Evolutionary conservation across 352 stramenopile genomes (phyloP), one percentile per base, ranked within the genome.

Genomic region (Peronosclerospora sorghi): DNA sequence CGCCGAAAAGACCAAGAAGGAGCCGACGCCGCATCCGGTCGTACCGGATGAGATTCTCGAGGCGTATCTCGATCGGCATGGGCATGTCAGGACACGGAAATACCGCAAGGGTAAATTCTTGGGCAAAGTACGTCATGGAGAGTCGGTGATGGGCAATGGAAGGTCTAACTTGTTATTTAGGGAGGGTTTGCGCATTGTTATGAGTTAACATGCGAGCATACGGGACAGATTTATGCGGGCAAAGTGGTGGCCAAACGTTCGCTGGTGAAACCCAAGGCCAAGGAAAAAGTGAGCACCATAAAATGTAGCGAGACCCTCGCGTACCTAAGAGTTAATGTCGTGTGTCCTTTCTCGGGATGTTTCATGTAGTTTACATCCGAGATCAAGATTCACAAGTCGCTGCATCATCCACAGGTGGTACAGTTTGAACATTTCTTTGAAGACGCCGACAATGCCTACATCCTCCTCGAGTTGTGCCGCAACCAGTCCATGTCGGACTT

Each of bases 391-490:
- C 96, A 99, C 77, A 86, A 96, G 42, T 85, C 78, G 17, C 77
- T 99, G 40, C 83, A 95, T 41, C 96, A 99, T 55, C 59, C 69
- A 9, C 77, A 97, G 42, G 70, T 99, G 45, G 96, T 98, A 18
- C 83, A 96, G 54, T 98, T 98, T 60, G 93, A 98, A 40, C 93
- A 97, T 44, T 98, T 96, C 60, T 99, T 99, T 63, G 96, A 99
- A 56, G 96, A 99, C 64, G 67, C 83, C 17, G 74, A 93, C 24
- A 98, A 98, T 52, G 90, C 89, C 41, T 99, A 99, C 64, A 97
- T 99, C 29, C 63, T 99, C 26, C 68, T 99, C 0, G 95, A 98
- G 59, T 68, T 99, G 8, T 99, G 96, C 61, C 68, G 89, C 32
- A 98, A 98, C 47, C 81, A 94, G 74, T 97, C 85, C 20, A 72